Conservation (phyloP, 768 basidiomycete species). For the Suillus spraguei region DNA sequence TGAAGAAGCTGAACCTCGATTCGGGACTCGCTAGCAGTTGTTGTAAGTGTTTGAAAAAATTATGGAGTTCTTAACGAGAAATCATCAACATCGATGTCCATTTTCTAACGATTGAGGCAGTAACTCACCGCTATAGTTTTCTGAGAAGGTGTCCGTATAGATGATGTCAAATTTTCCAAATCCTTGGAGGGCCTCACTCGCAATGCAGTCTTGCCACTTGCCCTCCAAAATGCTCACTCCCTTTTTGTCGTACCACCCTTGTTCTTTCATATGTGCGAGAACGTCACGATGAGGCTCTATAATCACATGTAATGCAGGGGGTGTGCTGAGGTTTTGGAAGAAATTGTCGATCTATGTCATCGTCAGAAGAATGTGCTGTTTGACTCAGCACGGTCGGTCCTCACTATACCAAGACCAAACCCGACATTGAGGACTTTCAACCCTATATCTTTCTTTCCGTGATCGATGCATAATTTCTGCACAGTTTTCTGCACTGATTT, state of each 20-base stretch:
- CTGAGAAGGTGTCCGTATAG: conserved; percentile 94
- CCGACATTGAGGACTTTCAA: conserved; percentile 87
- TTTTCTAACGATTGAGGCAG: not conserved
- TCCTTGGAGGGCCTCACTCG: conserved; percentile 54
- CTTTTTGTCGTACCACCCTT: conserved; percentile 77
- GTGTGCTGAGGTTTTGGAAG: conserved; percentile 65
- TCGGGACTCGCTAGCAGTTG: conserved; percentile 73
- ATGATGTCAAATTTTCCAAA: conserved; percentile 84
- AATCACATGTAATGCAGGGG: conserved; percentile 80
- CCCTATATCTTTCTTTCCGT: conserved; percentile 45
- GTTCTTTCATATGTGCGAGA: conserved; percentile 72
- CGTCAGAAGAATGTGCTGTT: conserved; percentile 12
- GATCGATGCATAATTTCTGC: conserved; percentile 54
- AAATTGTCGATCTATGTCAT: conserved; percentile 72
- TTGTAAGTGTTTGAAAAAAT: conserved; percentile 82
- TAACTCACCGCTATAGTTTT: conserved; percentile 68
- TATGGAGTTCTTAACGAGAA: conserved; percentile 54
- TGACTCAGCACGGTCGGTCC: conserved; percentile 24
- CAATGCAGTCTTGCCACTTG: conserved; percentile 91
- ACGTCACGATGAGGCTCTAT: conserved; percentile 96
- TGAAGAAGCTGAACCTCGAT: conserved; percentile 93
- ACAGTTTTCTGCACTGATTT: conserved; percentile 77
- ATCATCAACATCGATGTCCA: not conserved
- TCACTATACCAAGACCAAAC: conserved; percentile 90
- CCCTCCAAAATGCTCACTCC: conserved; percentile 85